A percentile compares a stretch with the other conserved stretches of the same genome.
These are phyloP conservation scores for Phytophthora constricta DNA, from an alignment of 352 stramenopile species.

Conservation along the genomic window DNA sequence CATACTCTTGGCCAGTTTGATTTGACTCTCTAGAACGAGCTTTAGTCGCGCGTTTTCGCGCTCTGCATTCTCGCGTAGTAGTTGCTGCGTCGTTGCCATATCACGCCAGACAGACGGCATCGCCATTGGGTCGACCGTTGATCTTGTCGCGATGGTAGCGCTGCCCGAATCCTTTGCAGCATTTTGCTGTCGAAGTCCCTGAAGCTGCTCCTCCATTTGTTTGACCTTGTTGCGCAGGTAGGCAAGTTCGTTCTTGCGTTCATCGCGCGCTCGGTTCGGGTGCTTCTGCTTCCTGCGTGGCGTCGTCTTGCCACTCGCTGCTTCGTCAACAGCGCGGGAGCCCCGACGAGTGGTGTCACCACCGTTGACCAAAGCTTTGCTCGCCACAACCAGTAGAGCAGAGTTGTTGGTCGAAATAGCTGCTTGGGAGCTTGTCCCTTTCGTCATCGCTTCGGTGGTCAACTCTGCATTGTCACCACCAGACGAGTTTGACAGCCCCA, in stretches of 20 bases:
- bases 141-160: conserved; percentile 6
- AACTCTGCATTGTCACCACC: no score
- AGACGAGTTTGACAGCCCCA: conserved; percentile 28
- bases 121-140: conserved; percentile 17
- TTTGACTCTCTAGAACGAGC: conserved; percentile 49
- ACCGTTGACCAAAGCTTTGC: no score
- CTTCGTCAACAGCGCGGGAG: background rate
- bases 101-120: conserved; percentile 43
- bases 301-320: conserved; percentile 26
- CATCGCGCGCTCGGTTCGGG: conserved; percentile 44
- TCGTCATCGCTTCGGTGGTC: no score
- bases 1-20: conserved; percentile 57
- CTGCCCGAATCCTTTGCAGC: conserved; percentile 23
- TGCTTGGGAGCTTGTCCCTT: no score
- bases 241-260: conserved; percentile 46
- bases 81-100: conserved; percentile 37
- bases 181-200: conserved; percentile 36
- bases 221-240: conserved; percentile 53
- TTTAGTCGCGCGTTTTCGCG: conserved; percentile 53
- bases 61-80: conserved; percentile 43
- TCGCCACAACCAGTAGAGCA: no score
- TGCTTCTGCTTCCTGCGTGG: conserved; percentile 36
- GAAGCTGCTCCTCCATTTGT: conserved; percentile 45
- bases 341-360: conserved; percentile 1
- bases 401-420: no score